phyloP scores from a whole-genome alignment of 352 stramenopile genomes.

The Globisporangium parvum region DNA sequence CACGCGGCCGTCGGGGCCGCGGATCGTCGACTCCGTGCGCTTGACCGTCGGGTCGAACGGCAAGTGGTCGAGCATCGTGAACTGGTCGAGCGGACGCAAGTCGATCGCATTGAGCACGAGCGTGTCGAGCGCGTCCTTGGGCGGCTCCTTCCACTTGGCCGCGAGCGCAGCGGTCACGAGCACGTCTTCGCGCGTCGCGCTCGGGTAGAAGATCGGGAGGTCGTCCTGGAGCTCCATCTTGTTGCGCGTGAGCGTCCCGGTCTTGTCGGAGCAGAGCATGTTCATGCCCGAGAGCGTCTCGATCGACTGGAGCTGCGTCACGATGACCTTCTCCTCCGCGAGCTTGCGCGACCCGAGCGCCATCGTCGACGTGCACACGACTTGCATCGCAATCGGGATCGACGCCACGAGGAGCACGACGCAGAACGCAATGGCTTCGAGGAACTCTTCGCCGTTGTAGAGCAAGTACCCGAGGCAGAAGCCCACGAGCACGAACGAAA shows the following conservation, averaged over 20 bases:
- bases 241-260: slow-evolving; percentile 92
- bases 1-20: slow-evolving; percentile 58
- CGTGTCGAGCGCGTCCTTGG: slow-evolving; percentile 92
- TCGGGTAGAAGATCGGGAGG: slow-evolving; percentile 79
- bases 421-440: slow-evolving; percentile 81
- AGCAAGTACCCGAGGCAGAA: slow-evolving; percentile 88
- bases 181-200: slow-evolving; percentile 81
- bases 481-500: slow-evolving; percentile 82
- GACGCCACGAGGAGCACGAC: slow-evolving; percentile 89
- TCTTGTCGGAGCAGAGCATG: slow-evolving; percentile 96
- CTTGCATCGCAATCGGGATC: slow-evolving; percentile 93
- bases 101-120: slow-evolving; percentile 87
- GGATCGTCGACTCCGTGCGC: slow-evolving; percentile 90
- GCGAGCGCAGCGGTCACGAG: slow-evolving; percentile 89
- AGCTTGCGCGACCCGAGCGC: slow-evolving; percentile 89
- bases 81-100: slow-evolving; percentile 76
- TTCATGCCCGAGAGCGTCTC: slow-evolving; percentile 91
- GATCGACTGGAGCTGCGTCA: slow-evolving; percentile 89
- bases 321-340: slow-evolving; percentile 89
- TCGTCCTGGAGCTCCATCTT: slow-evolving; percentile 93
- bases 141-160: slow-evolving; percentile 92
- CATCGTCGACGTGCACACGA: slow-evolving; percentile 91
- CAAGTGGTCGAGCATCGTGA: slow-evolving; percentile 74
- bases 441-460: slow-evolving; percentile 66
- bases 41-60: slow-evolving; percentile 86